These are phyloP conservation scores for Talaromyces sp. DNA, from an alignment of 2,329 filamentous ascomycete species.

Conservation along the genomic window DNA sequence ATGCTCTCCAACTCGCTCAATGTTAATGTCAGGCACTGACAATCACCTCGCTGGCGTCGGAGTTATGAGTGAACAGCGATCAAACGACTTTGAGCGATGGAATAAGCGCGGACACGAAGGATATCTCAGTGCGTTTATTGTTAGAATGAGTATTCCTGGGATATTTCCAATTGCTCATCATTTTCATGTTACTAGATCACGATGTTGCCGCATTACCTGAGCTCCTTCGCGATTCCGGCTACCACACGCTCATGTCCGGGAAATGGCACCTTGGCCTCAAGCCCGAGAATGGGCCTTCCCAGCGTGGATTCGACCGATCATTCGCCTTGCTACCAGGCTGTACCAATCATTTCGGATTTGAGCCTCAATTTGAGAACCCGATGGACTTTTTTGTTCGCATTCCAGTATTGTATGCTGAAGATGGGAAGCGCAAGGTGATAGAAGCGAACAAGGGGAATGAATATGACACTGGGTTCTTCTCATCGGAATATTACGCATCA, in stretches of 20 bases:
- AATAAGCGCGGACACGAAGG: conserved; percentile 50
- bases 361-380: conserved; percentile 53
- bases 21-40: conserved; percentile 68
- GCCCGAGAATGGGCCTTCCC: conserved; percentile 58
- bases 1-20: conserved; percentile 67
- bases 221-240: conserved; percentile 37
- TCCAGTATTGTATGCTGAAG: conserved; percentile 49
- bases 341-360: conserved; percentile 61
- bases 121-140: conserved; percentile 37
- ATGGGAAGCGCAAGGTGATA: too few species aligned
- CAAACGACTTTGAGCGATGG: conserved; percentile 57
- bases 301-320: conserved; percentile 61
- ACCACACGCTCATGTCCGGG: conserved; percentile 39
- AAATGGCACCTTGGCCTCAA: conserved; percentile 45
- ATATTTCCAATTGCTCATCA: too few species aligned
- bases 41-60: conserved; percentile 59
- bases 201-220: conserved; percentile 40
- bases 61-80: conserved; percentile 62
- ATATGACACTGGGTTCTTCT: too few species aligned
- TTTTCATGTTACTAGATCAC: too few species aligned
- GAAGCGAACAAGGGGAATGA: too few species aligned
- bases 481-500: too few species aligned
- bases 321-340: conserved; percentile 65
- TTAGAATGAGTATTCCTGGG: too few species aligned
- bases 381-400: too few species aligned